Percentiles rank a stretch among this genome's conserved stretches.
Evolutionary conservation across 495 filamentous ascomycete species (phyloP).

Genomic region (Rhypophila decipiens): DNA sequence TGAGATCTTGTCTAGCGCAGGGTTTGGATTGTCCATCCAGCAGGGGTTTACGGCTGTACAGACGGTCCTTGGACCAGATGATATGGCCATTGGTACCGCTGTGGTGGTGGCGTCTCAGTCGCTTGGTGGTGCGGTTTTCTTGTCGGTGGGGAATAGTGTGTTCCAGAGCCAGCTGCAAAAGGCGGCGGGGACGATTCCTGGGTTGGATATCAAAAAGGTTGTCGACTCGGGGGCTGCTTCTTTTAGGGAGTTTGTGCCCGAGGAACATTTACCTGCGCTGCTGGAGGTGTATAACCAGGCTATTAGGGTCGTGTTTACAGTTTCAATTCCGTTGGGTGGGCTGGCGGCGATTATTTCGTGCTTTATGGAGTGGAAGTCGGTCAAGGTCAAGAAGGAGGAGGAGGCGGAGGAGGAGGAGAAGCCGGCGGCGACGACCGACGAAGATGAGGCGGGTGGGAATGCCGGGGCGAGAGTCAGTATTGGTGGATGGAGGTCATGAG

Average conservation of each 20-base stretch:
- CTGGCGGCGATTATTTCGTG: conserved; percentile 32
- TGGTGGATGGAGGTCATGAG: too few relatives aligned
- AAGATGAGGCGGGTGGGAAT: too few relatives aligned
- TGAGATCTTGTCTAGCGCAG: conserved; percentile 48
- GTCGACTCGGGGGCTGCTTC: conserved; percentile 45
- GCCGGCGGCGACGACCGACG: too few relatives aligned
- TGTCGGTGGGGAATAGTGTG: conserved; percentile 54
- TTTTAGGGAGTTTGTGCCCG: conserved; percentile 26
- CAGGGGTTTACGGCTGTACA: conserved; percentile 48
- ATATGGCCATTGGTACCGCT: conserved; percentile 55
- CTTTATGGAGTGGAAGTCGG: conserved; percentile 46
- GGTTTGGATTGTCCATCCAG: conserved; percentile 57
- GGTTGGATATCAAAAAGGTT: conserved; percentile 22
- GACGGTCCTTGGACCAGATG: conserved; percentile 42
- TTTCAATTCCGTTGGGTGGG: conserved; percentile 28
- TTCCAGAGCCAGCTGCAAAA: conserved; percentile 47
- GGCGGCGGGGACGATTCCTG: conserved; percentile 14
- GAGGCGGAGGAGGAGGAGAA: too few relatives aligned
- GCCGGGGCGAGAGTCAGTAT: too few relatives aligned
- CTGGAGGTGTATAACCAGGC: conserved; percentile 26
- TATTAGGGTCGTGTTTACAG: conserved; percentile 20
- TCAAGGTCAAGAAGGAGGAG: conserved; percentile 20
- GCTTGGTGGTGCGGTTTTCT: conserved; percentile 57
- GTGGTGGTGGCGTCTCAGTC: conserved; percentile 57
- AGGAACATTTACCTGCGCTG: conserved; percentile 20